A percentile compares a stretch with the other conserved stretches of the same genome.
Evolutionary conservation across 805 yeast species (phyloP).

Genomic region (Candida coleopterorum): DNA sequence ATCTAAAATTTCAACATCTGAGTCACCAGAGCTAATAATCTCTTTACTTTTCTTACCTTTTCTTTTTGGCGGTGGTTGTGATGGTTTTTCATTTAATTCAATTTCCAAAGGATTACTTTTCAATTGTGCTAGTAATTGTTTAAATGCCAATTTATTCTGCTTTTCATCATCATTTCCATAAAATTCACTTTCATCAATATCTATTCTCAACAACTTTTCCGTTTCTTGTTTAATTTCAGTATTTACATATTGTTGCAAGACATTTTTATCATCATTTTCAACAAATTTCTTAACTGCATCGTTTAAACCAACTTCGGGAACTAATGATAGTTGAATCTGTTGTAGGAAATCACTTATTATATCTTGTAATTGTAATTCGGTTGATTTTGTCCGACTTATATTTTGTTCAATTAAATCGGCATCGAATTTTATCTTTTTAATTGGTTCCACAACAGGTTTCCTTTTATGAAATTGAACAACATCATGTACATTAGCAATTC

Average conservation of each 20-base stretch:
- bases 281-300: slow-evolving; percentile 69
- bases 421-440: slow-evolving; percentile 12
- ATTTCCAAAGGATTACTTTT: slow-evolving; percentile 14
- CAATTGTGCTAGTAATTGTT: slow-evolving; percentile 38
- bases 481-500: slow-evolving; percentile 87
- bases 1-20: slow-evolving; percentile 5
- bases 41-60: neutral
- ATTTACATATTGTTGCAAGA: slow-evolving; percentile 60
- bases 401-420: slow-evolving; percentile 12
- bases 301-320: slow-evolving; percentile 73
- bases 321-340: slow-evolving; percentile 58
- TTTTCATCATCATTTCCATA: slow-evolving; percentile 22
- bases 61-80: neutral
- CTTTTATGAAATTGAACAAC: slow-evolving; percentile 67
- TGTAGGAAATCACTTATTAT: slow-evolving; percentile 60
- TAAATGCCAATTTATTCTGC: slow-evolving; percentile 31
- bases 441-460: slow-evolving; percentile 19
- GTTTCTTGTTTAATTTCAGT: slow-evolving; percentile 52
- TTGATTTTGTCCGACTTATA: slow-evolving; percentile 13
- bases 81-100: neutral
- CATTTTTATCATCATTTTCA: slow-evolving; percentile 75
- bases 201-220: slow-evolving; percentile 40
- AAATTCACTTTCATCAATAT: slow-evolving; percentile 37
- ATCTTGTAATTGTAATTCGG: slow-evolving; percentile 49
- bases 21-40: slow-evolving; percentile 3